Base-by-base conservation (phyloP, 371 early-diverging fungal genomes). In the Syncephalastrum contaminatum region DNA sequence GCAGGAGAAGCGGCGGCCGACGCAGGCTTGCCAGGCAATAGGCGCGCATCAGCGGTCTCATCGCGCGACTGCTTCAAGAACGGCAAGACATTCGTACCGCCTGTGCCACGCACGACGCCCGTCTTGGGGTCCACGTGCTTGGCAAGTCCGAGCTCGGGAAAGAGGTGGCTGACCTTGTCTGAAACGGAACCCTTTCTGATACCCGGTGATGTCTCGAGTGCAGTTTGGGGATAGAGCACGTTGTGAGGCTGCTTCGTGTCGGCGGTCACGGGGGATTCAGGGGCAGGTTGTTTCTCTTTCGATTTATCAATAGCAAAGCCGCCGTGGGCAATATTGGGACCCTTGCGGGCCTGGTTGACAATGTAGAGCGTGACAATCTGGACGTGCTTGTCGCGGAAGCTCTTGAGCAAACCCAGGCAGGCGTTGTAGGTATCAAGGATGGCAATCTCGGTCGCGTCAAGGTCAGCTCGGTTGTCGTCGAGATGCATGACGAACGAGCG, bases 81-180 rank as follows among this genome's bases (percentile, higher is more conserved):
- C 15, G 95, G 92, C 48, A 96, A 88, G 16, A 95, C 80, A 59
- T 96, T 90, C 3, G 96, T 96, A 24, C 98, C 98, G n/a, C 98
- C 98, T 0, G 98, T 96, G 25, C 97, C 97, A 12, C 90, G 84
- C 8, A 89, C 86, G 13, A 88, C 82, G 21, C 82, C 73, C 2
- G 73, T 61, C 40, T 81, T 67, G 3, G 78, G 80, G 43, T 72
- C 74, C 6, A 83, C 69, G 25, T 63, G 67, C 45, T 84, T 83
- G 20, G 89, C 89, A 22, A 87, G 72, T 13, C 86, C 81, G 36
- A 76, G 58, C 42, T 75, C 67, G 8, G 79, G 79, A 18, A 78
- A 71, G 20, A 64, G 61, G 39, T 69, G 61, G 14, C 63, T 66
- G 16, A 75, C 66, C 27, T 69, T 71, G 24, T 67, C 65, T 1